Conservation (phyloP, 169 alveolate genomes). For the Plasmodium blacklocki region DNA sequence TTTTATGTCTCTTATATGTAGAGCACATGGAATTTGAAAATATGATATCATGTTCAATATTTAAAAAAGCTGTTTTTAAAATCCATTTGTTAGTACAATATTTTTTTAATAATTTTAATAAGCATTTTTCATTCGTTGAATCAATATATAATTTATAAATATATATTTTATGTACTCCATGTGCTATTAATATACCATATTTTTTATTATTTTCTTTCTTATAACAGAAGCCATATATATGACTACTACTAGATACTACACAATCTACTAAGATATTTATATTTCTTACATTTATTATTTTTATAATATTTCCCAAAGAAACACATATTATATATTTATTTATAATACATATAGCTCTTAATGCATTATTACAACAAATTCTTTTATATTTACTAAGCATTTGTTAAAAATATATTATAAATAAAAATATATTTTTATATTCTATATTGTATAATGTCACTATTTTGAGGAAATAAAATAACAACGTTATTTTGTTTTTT, state of each 20-base stretch:
- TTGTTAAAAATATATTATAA: no score
- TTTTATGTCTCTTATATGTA: not conserved
- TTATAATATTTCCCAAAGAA: slow-evolving; percentile 66
- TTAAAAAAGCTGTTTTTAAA: slow-evolving; percentile 19
- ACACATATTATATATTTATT: slow-evolving; percentile 13
- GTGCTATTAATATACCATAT: slow-evolving; percentile 46
- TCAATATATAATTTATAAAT: slow-evolving; percentile 2
- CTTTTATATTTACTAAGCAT: slow-evolving; percentile 9
- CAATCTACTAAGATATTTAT: slow-evolving; percentile 31
- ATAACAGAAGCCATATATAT: slow-evolving; percentile 51
- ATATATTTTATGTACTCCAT: slow-evolving; percentile 73
- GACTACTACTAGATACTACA: slow-evolving; percentile 52
- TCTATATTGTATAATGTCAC: no score
- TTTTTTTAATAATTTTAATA: slow-evolving; percentile 15
- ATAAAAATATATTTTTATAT: slow-evolving; percentile 1
- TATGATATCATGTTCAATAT: not conserved
- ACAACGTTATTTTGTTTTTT: no score
- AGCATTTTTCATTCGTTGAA: not conserved
- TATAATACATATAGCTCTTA: slow-evolving; percentile 43
- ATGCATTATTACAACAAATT: slow-evolving; percentile 53
- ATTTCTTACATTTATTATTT: slow-evolving; percentile 48
- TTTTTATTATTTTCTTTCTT: slow-evolving; percentile 3
- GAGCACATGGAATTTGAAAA: not conserved
- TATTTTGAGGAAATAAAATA: no score
- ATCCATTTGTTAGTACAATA: slow-evolving; percentile 68